Evolutionary conservation across 176 grass and related monocot genomes (phyloP), one percentile per base, ranked within the genome.

Genomic region (Bromus sterilis): DNA sequence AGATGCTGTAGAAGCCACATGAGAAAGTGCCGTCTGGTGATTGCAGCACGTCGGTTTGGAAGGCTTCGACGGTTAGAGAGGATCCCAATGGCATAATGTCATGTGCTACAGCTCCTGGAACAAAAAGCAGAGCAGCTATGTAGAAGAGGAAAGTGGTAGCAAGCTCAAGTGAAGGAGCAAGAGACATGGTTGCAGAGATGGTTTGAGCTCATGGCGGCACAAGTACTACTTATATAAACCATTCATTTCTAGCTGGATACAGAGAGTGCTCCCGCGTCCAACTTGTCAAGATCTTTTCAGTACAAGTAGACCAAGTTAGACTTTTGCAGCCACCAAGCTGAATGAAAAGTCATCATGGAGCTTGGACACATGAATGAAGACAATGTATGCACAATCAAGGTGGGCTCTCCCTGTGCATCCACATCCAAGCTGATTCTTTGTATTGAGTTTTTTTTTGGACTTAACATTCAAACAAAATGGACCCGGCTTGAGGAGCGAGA

Each of bases 1-100:
- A 53, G 49, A 53, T 53, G 18, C 0, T 21, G 49, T 53, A 53
- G 49, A 53, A 53, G 49, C 49, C 49, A 20, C 49, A 53, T 0
- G 49, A 53, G 49, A 53, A 53, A 7, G 49, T 53, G 49, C 49
- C 49, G 9, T 53, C 49, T 0, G 49, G 49, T 0, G 49, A 53
- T 0, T 53, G 49, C 18, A 89, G 56, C 3, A 51, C 11, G 74
- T 84, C 70, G 26, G 83, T 57, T 77, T 68, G 3, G 7, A 73
- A 76, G 12, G 68, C 49, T 48, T 91, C 86, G 12, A 88, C 76
- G 1, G 30, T 13, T 28, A 79, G 66, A 63, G 81, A 56, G n/a
- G 87, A 77, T 16, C 82, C 35, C 0, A 48, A 4, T 0, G 37
- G 0, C 1, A 72, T 7, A 9, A 0, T 14, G 0, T 26, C 23